phyloP scores from a whole-genome alignment of 306 rosid species.

The Cyamopsis tetragonoloba region DNA sequence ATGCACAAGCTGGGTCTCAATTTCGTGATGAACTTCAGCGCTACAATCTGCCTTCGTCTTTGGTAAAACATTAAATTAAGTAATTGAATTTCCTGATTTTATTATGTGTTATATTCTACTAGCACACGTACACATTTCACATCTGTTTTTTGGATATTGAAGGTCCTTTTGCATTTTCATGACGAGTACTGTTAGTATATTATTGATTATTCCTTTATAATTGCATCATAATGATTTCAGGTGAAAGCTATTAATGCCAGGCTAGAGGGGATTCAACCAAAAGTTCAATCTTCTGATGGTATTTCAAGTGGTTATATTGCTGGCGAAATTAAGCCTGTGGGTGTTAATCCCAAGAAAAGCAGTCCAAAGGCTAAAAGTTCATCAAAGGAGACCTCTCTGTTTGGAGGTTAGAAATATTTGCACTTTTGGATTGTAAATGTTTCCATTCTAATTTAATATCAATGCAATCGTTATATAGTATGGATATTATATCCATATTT shows the following conservation, averaged over 20 bases:
- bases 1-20: slow-evolving; percentile 87
- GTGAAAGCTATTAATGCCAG: slow-evolving; percentile 94
- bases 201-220: slow-evolving; percentile 1
- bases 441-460: slow-evolving; percentile 1
- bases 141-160: slow-evolving; percentile 18
- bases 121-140: neutral
- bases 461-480: neutral
- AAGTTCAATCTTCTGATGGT: slow-evolving; percentile 69
- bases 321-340: slow-evolving; percentile 64
- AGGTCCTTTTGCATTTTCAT: slow-evolving; percentile 11
- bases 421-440: slow-evolving; percentile 15
- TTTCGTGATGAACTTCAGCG: slow-evolving; percentile 96
- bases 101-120: slow-evolving; percentile 13
- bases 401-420: slow-evolving; percentile 75
- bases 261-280: slow-evolving; percentile 88
- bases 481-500: slow-evolving; percentile 7
- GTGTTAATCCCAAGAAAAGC: slow-evolving; percentile 67
- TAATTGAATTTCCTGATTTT: slow-evolving; percentile 3
- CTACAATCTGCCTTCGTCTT: slow-evolving; percentile 72
- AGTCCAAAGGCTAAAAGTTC: slow-evolving; percentile 92
- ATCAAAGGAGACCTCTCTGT: slow-evolving; percentile 70
- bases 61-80: slow-evolving; percentile 49
- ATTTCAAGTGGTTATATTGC: slow-evolving; percentile 52
- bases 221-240: slow-evolving; percentile 42
- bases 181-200: neutral